Evolutionary conservation across 345 rosid species (phyloP).

Genomic region (Ailanthus altissimus): DNA sequence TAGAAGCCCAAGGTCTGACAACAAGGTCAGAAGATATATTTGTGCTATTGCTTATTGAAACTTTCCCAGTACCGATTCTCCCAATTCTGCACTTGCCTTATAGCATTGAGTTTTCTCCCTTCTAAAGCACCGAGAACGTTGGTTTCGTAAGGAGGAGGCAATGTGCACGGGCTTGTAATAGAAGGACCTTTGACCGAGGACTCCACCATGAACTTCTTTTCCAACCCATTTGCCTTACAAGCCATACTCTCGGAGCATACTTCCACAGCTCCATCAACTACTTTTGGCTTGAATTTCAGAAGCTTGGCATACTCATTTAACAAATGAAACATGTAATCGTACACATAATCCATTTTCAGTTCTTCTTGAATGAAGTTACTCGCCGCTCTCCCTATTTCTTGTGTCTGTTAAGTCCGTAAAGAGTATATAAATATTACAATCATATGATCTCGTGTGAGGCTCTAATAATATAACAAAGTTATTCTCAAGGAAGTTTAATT

Average conservation of each 20-base stretch:
- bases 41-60: constrained; percentile 4
- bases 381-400: constrained; percentile 59
- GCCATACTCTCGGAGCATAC: constrained; percentile 60
- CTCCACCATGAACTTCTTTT: constrained; percentile 51
- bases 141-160: constrained; percentile 59
- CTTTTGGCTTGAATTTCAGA: constrained; percentile 45
- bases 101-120: constrained; percentile 39
- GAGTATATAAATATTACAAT: too few relatives aligned
- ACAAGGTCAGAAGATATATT: too few relatives aligned
- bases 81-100: constrained; percentile 58
- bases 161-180: constrained; percentile 44
- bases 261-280: constrained; percentile 51
- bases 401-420: constrained; percentile 47
- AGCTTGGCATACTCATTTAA: constrained; percentile 71
- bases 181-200: constrained; percentile 57
- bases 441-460: background rate
- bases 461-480: background rate
- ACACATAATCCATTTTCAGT: constrained; percentile 62
- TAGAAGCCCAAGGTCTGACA: too few relatives aligned
- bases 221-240: constrained; percentile 43
- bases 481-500: background rate
- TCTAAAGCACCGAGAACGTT: constrained; percentile 28
- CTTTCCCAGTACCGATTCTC: constrained; percentile 51
- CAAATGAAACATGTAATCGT: constrained; percentile 78
- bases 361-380: constrained; percentile 57